Evolutionary conservation across 1,284 basidiomycete species (phyloP), one percentile per base, ranked within the genome.

Genomic region (Tylopilus orsonianus): DNA sequence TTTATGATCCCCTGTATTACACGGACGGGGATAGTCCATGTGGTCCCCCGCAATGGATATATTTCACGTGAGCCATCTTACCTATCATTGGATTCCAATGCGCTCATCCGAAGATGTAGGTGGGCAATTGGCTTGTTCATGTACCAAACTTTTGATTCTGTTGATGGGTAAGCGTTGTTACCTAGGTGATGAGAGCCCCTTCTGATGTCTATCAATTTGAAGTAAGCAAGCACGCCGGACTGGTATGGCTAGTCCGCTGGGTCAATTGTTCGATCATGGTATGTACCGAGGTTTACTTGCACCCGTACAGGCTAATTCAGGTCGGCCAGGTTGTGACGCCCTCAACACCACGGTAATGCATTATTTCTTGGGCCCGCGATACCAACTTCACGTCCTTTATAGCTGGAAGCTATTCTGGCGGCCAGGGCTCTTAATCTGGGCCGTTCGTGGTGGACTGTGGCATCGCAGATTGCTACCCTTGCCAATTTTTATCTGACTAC

Each of bases 221-320:
- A 95, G 93, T 10, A 97, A 97, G 70, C 96, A 99, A 71, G 96
- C 96, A 12, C 77, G 96, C 45, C 73, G 95, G 46, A 97, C 94
- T 0, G 92, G 92, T 3, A 98, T 97, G 90, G 89, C 94, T 18
- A 93, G 95, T 4, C 96, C 96, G 3, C 73, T 98, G 16, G 96
- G 96, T 16, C 92, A 97, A 67, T 85, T 97, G 79, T 98, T 98
- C 65, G 96, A 99, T 68, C 96, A 99, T 69, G 97, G 94, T 78
- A 56, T 41, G 77, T 62, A 13, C 43, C 39, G 36, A 40, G 22
- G 12, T 23, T 32, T 26, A 26, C 18, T 23, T 48, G 8, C 7
- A 10, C 29, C 5, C 27, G 7, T 1, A 7, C 16, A 27, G 4
- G 38, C 12, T 48, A 19, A 52, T 36, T 5, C 18, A 2, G 4